A percentile compares a stretch with the other conserved stretches of the same genome.
These are phyloP conservation scores for Exserohilum turcica DNA, from an alignment of 2,329 filamentous ascomycete genomes.

Conservation along the genomic window DNA sequence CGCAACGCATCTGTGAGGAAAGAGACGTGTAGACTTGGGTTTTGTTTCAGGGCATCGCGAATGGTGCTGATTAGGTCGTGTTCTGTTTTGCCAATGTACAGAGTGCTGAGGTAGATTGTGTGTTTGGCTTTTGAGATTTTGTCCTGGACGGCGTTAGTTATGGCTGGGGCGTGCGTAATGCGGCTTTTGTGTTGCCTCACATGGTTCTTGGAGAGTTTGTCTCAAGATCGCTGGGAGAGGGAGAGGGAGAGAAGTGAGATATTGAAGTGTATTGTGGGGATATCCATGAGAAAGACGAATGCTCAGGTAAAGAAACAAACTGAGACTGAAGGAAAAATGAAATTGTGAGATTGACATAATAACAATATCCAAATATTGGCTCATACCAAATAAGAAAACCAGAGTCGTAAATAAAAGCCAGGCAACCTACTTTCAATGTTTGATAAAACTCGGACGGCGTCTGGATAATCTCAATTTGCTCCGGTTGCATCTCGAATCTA, in stretches of 20 bases:
- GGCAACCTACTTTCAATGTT: constrained; percentile 73
- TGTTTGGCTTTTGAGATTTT: constrained; percentile 81
- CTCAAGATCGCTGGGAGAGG: no score
- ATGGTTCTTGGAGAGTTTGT: neutral
- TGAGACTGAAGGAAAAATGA: neutral
- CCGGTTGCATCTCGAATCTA: constrained; percentile 83
- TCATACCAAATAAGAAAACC: neutral
- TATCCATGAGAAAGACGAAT: neutral
- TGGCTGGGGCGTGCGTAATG: no score
- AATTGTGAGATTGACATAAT: neutral
- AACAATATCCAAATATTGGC: no score
- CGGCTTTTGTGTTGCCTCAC: neutral
- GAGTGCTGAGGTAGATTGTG: constrained; percentile 88
- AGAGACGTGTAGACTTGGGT: constrained; percentile 78
- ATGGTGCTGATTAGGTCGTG: constrained; percentile 83
- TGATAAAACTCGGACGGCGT: constrained; percentile 90
- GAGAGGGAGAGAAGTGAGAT: neutral
- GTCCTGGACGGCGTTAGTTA: constrained; percentile 38
- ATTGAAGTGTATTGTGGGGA: neutral
- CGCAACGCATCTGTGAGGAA: constrained; percentile 90
- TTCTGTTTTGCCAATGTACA: constrained; percentile 95
- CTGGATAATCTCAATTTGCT: constrained; percentile 77
- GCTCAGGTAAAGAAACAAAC: neutral
- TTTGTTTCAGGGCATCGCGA: constrained; percentile 72
- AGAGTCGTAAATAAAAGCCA: neutral